Evolutionary conservation across 176 grass and related monocot genomes (phyloP).

Genomic region (Hordeum marinum): DNA sequence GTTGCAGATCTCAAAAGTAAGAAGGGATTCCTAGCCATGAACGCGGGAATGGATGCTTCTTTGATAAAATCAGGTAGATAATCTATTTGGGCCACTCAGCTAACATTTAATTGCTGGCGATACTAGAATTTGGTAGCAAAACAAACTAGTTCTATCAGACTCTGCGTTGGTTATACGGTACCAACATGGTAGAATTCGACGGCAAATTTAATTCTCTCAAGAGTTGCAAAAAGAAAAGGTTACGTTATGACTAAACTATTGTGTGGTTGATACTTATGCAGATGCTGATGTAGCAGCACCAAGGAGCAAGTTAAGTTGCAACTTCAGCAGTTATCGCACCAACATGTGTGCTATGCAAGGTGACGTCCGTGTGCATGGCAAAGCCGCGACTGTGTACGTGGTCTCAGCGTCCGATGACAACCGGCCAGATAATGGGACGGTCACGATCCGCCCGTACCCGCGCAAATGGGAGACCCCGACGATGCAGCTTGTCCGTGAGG

Average conservation of each 20-base stretch:
- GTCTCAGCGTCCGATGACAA: conserved; percentile 15
- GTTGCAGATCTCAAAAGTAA: too few relatives aligned
- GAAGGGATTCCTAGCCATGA: too few relatives aligned
- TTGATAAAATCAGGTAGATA: too few relatives aligned
- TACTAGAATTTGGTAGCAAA: too few relatives aligned
- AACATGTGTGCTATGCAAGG: conserved; percentile 55
- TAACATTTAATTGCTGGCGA: too few relatives aligned
- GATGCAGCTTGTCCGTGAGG: conserved; percentile 31
- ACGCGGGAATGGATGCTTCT: too few relatives aligned
- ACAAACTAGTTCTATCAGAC: too few relatives aligned
- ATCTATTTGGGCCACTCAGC: too few relatives aligned
- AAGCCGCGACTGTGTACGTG: conserved; percentile 28
- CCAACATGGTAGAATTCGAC: too few relatives aligned
- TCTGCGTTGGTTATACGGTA: too few relatives aligned
- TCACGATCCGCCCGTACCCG: conserved; percentile 43
- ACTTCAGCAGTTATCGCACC: conserved; percentile 23
- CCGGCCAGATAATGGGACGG: conserved; percentile 3
- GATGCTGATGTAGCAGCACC: not conserved
- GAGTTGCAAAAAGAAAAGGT: too few relatives aligned
- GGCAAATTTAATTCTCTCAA: too few relatives aligned
- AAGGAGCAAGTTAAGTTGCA: conserved; percentile 32
- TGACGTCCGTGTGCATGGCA: conserved; percentile 52
- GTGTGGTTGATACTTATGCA: not conserved
- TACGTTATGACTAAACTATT: not conserved
- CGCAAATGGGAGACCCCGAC: conserved; percentile 39